Conservation (phyloP, 768 basidiomycete species). For the Mycena haematopus region DNA sequence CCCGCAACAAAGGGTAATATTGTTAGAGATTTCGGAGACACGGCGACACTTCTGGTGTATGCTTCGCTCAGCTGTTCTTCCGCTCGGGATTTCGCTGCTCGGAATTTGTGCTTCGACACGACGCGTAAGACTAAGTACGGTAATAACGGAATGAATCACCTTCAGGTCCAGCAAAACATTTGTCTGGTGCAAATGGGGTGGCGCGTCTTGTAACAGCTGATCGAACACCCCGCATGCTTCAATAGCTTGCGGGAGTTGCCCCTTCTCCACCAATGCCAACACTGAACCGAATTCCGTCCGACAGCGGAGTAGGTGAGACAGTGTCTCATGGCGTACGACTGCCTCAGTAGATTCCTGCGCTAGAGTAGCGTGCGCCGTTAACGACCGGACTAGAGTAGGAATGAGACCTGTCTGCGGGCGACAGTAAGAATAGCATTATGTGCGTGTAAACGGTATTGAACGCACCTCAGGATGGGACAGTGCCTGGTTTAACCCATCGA, state of each 20-base stretch:
- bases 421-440: constrained; percentile 17
- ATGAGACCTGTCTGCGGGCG: constrained; percentile 68
- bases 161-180: constrained; percentile 61
- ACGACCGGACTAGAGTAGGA: constrained; percentile 58
- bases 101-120: constrained; percentile 56
- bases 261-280: constrained; percentile 54
- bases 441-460: neutral
- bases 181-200: constrained; percentile 57
- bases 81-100: constrained; percentile 59
- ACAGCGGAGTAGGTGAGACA: constrained; percentile 63
- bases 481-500: constrained; percentile 54
- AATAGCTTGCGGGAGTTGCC: constrained; percentile 71
- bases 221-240: constrained; percentile 50
- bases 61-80: constrained; percentile 79
- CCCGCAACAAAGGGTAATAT: constrained; percentile 60
- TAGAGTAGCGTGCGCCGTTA: constrained; percentile 66
- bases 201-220: constrained; percentile 51
- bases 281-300: constrained; percentile 53
- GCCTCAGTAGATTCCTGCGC: constrained; percentile 69
- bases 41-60: constrained; percentile 61
- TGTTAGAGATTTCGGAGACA: constrained; percentile 55
- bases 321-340: constrained; percentile 51
- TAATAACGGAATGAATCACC: constrained; percentile 45
- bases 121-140: constrained; percentile 6
- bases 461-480: constrained; percentile 69